phyloP scores from a whole-genome alignment of 2,329 filamentous ascomycete genomes.

The Pseudocercospora musae region DNA sequence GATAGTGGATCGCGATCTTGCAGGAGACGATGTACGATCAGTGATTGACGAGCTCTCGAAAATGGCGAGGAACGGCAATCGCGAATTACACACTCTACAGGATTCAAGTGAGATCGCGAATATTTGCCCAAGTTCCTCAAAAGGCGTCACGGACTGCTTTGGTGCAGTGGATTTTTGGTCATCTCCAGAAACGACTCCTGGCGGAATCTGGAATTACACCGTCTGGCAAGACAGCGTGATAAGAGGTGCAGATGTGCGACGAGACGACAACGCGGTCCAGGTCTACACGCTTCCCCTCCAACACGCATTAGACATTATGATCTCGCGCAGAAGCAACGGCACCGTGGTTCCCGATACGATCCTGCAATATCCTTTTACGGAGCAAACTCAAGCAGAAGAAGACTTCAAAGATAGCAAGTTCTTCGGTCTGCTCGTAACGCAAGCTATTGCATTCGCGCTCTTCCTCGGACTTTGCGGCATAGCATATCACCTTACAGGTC shows the following conservation, averaged over 20 bases:
- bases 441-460: constrained; percentile 73
- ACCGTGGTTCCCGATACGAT: constrained; percentile 38
- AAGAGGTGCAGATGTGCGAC: constrained; percentile 67
- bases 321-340: constrained; percentile 53
- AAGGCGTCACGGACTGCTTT: constrained; percentile 67
- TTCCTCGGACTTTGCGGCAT: constrained; percentile 74
- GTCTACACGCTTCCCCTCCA: constrained; percentile 78
- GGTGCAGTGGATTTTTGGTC: constrained; percentile 71
- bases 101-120: constrained; percentile 57
- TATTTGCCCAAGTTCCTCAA: constrained; percentile 54
- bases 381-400: constrained; percentile 63
- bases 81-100: constrained; percentile 54
- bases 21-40: constrained; percentile 64
- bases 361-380: constrained; percentile 72
- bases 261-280: constrained; percentile 67
- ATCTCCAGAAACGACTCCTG: constrained; percentile 65
- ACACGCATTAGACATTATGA: constrained; percentile 68
- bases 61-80: constrained; percentile 54
- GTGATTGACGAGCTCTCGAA: constrained; percentile 64
- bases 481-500: constrained; percentile 78
- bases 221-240: constrained; percentile 62
- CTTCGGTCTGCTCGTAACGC: constrained; percentile 68
- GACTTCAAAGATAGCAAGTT: constrained; percentile 65
- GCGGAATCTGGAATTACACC: constrained; percentile 74
- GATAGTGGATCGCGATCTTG: constrained; percentile 69